A percentile compares a stretch with the other conserved stretches of the same genome.
Evolutionary conservation across 345 rosid species (phyloP).

Genomic region (Mangifera indica): DNA sequence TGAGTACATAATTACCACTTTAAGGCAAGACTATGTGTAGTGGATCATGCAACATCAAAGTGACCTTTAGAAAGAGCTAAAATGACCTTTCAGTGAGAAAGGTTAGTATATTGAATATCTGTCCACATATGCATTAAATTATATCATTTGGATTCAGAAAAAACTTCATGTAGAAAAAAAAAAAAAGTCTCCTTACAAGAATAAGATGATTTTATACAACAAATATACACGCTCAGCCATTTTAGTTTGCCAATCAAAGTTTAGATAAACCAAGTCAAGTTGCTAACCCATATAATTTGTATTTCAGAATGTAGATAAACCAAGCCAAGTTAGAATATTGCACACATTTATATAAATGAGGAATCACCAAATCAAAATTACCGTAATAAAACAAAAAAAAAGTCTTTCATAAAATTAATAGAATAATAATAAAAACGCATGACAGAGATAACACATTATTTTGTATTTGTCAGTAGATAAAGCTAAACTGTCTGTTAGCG

Average conservation of each 20-base stretch:
- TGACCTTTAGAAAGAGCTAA: neutral
- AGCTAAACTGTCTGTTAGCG: neutral
- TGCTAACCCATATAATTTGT: neutral
- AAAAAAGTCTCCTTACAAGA: neutral
- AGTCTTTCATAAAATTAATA: neutral
- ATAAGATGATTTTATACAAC: neutral
- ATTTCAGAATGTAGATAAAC: slow-evolving; percentile 5
- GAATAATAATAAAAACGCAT: neutral
- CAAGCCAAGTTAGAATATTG: slow-evolving; percentile 9
- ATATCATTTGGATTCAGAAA: neutral
- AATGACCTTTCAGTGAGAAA: neutral
- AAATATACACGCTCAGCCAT: neutral
- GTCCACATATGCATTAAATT: neutral
- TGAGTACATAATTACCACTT: neutral
- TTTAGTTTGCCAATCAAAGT: neutral
- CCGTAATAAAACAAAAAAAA: neutral
- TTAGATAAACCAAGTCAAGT: slow-evolving; percentile 7
- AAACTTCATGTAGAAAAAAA: too few species aligned
- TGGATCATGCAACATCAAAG: neutral
- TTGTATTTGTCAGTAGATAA: neutral
- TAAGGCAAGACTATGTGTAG: neutral
- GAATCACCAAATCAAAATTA: neutral
- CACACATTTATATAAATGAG: neutral
- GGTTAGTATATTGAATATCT: neutral
- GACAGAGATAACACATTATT: neutral